Evolutionary conservation across 176 grass and related monocot genomes (phyloP).

Genomic region (Elaeis guineensis): DNA sequence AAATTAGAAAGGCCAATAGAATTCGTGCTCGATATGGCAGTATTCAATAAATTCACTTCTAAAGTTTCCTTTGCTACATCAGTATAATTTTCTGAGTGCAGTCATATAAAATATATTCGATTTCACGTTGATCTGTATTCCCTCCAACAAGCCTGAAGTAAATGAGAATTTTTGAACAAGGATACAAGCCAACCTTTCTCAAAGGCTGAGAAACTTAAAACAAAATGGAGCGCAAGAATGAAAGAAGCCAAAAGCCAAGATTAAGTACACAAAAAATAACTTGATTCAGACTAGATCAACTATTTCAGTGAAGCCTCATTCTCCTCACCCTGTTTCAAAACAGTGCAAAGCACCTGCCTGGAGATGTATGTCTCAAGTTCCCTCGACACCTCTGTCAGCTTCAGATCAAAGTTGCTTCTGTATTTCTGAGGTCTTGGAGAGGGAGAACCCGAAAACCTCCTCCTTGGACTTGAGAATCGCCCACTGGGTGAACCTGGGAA

Average conservation of each 20-base stretch:
- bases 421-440: conserved; percentile 57
- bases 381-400: conserved; percentile 62
- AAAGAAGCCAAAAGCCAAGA: not conserved
- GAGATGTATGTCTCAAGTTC: conserved; percentile 79
- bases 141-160: no score
- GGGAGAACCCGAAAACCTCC: conserved; percentile 64
- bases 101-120: no score
- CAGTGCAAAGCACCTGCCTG: conserved; percentile 69
- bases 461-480: conserved; percentile 57
- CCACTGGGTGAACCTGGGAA: conserved; percentile 44
- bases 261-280: no score
- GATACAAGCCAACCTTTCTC: conserved; percentile 15
- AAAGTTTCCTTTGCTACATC: no score
- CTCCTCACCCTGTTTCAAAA: conserved; percentile 53
- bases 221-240: conserved; percentile 5
- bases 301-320: conserved; percentile 44
- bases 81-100: no score
- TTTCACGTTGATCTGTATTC: no score
- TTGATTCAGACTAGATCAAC: not conserved
- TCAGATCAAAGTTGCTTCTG: conserved; percentile 65
- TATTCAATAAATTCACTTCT: no score
- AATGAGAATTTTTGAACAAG: no score
- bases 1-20: no score
- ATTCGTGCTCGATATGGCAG: no score
- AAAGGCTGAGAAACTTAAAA: conserved; percentile 20